phyloP scores from a whole-genome alignment of 768 basidiomycete genomes.

The Auriscalpium microsporum region DNA sequence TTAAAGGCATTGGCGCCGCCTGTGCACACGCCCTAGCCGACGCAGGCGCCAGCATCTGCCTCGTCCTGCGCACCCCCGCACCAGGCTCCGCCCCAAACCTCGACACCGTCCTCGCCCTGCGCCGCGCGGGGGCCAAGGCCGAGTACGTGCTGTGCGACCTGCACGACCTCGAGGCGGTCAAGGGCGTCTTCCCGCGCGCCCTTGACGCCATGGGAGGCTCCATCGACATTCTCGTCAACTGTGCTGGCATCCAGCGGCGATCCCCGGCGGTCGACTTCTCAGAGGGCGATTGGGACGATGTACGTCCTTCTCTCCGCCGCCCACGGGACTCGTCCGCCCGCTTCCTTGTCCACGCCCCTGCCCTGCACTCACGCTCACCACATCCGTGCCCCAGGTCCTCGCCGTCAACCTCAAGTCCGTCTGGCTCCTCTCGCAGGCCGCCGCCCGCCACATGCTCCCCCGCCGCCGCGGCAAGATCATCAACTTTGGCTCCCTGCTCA shows the following conservation, averaged over 20 bases:
- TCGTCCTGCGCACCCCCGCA: slow-evolving; percentile 38
- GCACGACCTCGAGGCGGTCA: slow-evolving; percentile 39
- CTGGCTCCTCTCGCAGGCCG: slow-evolving; percentile 79
- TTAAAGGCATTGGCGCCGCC: slow-evolving; percentile 44
- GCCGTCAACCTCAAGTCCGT: slow-evolving; percentile 83
- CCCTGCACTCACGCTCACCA: slow-evolving; percentile 6
- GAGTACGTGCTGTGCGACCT: slow-evolving; percentile 52
- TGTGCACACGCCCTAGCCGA: slow-evolving; percentile 48
- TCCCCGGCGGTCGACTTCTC: slow-evolving; percentile 56
- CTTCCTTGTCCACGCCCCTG: slow-evolving; percentile 5
- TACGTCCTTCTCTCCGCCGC: slow-evolving; percentile 26
- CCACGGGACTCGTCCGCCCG: background rate
- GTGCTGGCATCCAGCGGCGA: slow-evolving; percentile 54
- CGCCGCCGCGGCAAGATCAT: slow-evolving; percentile 64
- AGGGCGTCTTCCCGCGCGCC: slow-evolving; percentile 38
- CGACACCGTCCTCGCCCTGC: slow-evolving; percentile 29
- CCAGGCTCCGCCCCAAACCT: slow-evolving; percentile 26
- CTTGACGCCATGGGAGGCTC: slow-evolving; percentile 40
- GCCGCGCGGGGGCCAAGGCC: slow-evolving; percentile 25
- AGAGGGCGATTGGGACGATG: slow-evolving; percentile 66
- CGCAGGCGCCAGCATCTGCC: slow-evolving; percentile 43
- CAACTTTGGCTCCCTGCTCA: slow-evolving; percentile 37
- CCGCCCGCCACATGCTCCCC: slow-evolving; percentile 85
- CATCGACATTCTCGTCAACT: slow-evolving; percentile 62
- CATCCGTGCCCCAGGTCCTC: slow-evolving; percentile 46